Evolutionary conservation across 2,329 filamentous ascomycete genomes (phyloP).

Genomic region (Calonectria crousiana): DNA sequence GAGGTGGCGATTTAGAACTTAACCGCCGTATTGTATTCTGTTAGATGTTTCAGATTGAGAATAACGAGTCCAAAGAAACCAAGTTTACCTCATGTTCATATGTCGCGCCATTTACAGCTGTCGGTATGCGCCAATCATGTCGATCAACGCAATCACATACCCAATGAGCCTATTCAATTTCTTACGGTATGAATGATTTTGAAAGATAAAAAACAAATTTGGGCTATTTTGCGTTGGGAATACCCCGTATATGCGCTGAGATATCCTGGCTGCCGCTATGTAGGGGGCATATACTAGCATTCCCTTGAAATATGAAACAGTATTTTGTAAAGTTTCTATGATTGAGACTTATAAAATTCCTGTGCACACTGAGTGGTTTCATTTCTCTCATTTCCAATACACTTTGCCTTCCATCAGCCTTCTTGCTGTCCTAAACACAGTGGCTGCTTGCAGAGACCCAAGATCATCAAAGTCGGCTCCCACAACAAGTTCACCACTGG

Average conservation of each 20-base stretch:
- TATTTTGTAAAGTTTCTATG: neutral
- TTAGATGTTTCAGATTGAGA: neutral
- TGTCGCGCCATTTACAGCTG: neutral
- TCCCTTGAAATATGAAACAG: too few relatives aligned
- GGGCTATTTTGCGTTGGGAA: too few relatives aligned
- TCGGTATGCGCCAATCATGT: neutral
- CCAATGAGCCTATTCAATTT: too few relatives aligned
- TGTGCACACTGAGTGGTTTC: neutral
- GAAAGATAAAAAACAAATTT: too few relatives aligned
- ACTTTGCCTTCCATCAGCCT: slow-evolving; percentile 60
- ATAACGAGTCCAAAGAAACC: neutral
- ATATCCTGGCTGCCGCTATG: too few relatives aligned
- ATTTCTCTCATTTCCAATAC: slow-evolving; percentile 36
- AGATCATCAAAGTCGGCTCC: slow-evolving; percentile 48
- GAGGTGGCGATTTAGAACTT: neutral
- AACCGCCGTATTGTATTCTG: too few relatives aligned
- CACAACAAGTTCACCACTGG: slow-evolving; percentile 43
- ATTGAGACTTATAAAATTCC: neutral
- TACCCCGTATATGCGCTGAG: too few relatives aligned
- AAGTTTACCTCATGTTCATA: too few relatives aligned
- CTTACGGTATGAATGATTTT: too few relatives aligned
- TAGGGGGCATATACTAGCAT: too few relatives aligned
- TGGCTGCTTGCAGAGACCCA: slow-evolving; percentile 52
- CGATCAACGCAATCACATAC: neutral
- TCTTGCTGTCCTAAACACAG: slow-evolving; percentile 61